Evolutionary conservation across 169 alveolate genomes (phyloP).

Genomic region (Miamiensis avidus): DNA sequence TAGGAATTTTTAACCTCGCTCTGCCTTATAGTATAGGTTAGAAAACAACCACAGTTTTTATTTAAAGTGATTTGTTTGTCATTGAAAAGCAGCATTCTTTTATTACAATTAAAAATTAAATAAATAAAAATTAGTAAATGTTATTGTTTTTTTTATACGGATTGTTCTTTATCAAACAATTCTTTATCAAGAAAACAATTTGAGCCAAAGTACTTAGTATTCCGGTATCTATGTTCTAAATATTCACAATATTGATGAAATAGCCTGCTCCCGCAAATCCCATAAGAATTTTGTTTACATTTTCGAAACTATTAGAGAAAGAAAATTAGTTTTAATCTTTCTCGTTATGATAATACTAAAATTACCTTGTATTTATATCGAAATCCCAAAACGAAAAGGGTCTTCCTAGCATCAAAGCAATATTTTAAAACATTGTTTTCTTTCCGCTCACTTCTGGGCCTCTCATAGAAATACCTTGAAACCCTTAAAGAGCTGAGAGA

Average conservation of each 20-base stretch:
- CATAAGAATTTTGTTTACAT: not conserved
- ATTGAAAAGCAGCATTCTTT: not conserved
- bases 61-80: not conserved
- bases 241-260: not conserved
- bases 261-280: conserved; percentile 1
- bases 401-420: not conserved
- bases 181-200: not conserved
- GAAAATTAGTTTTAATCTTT: too few species aligned
- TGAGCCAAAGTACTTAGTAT: conserved; percentile 5
- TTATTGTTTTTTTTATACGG: too few species aligned
- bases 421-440: not conserved
- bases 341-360: too few species aligned
- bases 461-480: conserved; percentile 8
- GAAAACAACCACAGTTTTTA: not conserved
- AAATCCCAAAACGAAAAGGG: conserved; percentile 10
- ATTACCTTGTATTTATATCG: not conserved
- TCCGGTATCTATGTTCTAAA: not conserved
- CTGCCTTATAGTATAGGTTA: not conserved
- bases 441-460: conserved; percentile 4
- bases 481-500: not conserved
- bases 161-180: not conserved
- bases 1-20: conserved; percentile 3
- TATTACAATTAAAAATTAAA: too few species aligned
- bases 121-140: too few species aligned
- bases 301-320: too few species aligned